A percentile compares a stretch with the other conserved stretches of the same genome.
Evolutionary conservation across 805 yeast species (phyloP).

Genomic region (Spencermartinsiella europaea): DNA sequence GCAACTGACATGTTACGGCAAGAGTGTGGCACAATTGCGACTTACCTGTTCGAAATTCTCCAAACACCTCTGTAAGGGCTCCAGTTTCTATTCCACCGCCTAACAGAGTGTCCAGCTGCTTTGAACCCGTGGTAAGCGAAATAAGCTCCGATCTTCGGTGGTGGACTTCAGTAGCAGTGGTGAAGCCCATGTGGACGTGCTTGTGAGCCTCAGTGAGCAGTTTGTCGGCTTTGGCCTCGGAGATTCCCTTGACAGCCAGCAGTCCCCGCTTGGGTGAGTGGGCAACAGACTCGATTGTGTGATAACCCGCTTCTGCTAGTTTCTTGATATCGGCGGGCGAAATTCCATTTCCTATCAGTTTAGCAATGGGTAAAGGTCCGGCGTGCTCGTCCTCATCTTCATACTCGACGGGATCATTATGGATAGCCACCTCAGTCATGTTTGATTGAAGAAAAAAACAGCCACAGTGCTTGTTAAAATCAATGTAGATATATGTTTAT

Average conservation of each 20-base stretch:
- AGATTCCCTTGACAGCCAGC: conserved; percentile 78
- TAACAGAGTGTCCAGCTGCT: conserved; percentile 81
- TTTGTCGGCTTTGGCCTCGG: conserved; percentile 91
- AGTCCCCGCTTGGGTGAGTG: conserved; percentile 65
- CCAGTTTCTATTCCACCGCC: conserved; percentile 99
- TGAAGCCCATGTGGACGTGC: conserved; percentile 91
- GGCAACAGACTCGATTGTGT: conserved; percentile 78
- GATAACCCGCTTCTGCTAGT: conserved; percentile 74
- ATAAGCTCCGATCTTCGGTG: conserved; percentile 84
- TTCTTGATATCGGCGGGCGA: conserved; percentile 72
- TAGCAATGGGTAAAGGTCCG: conserved; percentile 14
- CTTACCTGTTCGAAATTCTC: conserved; percentile 97
- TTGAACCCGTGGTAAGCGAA: conserved; percentile 92
- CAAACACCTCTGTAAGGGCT: conserved; percentile 91
- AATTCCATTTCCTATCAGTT: conserved; percentile 49
- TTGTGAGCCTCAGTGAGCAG: conserved; percentile 77
- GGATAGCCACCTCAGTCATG: too few relatives aligned
- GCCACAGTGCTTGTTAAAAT: too few relatives aligned
- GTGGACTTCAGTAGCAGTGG: conserved; percentile 94
- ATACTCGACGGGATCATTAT: not conserved
- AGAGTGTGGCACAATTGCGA: conserved; percentile 95
- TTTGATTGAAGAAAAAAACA: too few relatives aligned
- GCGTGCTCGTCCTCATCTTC: conserved; percentile 11
- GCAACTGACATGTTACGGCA: conserved; percentile 94
- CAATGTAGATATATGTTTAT: too few relatives aligned